These are phyloP conservation scores for Fistulinella prunicolor DNA, from an alignment of 768 basidiomycete species.

Conservation along the genomic window DNA sequence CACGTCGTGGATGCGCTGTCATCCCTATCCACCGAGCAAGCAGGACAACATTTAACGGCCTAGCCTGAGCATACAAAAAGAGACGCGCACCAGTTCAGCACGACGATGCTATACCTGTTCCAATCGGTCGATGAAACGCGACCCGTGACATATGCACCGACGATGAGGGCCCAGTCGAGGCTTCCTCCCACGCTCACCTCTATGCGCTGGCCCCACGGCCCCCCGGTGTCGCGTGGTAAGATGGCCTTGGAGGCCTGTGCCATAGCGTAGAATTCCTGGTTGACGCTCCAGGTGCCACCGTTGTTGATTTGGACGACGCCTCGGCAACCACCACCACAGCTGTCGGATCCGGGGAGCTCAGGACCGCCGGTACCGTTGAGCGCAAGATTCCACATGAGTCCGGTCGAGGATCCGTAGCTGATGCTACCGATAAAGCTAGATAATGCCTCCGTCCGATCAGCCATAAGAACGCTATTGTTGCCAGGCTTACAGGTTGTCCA, in stretches of 20 bases:
- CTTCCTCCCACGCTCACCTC: slow-evolving; percentile 59
- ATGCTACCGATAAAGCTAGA: slow-evolving; percentile 40
- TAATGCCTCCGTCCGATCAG: slow-evolving; percentile 16
- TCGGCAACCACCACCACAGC: slow-evolving; percentile 65
- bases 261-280: slow-evolving; percentile 78
- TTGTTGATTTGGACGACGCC: slow-evolving; percentile 64
- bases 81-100: slow-evolving; percentile 57
- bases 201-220: slow-evolving; percentile 67
- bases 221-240: slow-evolving; percentile 62
- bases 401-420: slow-evolving; percentile 36
- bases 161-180: slow-evolving; percentile 56
- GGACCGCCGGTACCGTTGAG: slow-evolving; percentile 63
- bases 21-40: slow-evolving; percentile 31
- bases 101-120: slow-evolving; percentile 67
- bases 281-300: slow-evolving; percentile 58
- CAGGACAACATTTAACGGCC: too few relatives aligned
- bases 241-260: slow-evolving; percentile 74
- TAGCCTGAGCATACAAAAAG: background rate
- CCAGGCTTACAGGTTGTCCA: slow-evolving; percentile 55
- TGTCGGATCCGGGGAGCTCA: slow-evolving; percentile 58
- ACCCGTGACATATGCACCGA: slow-evolving; percentile 61
- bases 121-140: slow-evolving; percentile 53
- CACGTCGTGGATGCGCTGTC: slow-evolving; percentile 49
- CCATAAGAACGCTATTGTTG: slow-evolving; percentile 15
- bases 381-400: slow-evolving; percentile 75